A percentile compares a stretch with the other conserved stretches of the same genome.
Conservation (phyloP, 2,329 filamentous ascomycete species). For the Hymenoscyphus occultus region DNA sequence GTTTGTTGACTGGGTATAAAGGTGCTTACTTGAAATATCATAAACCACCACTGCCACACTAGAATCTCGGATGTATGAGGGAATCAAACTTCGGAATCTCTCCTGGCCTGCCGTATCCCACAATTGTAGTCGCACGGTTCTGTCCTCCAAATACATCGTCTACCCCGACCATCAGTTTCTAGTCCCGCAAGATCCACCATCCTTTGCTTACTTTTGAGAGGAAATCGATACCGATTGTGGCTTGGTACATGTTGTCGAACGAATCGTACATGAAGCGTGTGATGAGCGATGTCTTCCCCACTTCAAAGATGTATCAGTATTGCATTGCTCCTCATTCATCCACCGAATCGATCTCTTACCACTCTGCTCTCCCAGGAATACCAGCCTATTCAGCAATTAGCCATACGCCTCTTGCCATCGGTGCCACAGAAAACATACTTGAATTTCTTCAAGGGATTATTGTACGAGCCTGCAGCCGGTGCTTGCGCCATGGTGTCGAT, state of each 20-base stretch:
- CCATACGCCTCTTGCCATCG: conserved; percentile 1
- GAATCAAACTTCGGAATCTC: conserved; percentile 93
- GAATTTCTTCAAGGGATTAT: conserved; percentile 99
- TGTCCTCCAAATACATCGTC: conserved; percentile 99
- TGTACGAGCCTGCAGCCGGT: conserved; percentile 83
- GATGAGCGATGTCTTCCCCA: conserved; percentile 97
- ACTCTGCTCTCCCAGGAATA: conserved; percentile 97
- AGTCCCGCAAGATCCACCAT: conserved; percentile 6
- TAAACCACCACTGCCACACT: conserved; percentile 98
- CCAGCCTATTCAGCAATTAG: conserved; percentile 60
- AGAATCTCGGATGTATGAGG: conserved; percentile 97
- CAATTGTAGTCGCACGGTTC: conserved; percentile 92
- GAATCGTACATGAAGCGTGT: conserved; percentile 99
- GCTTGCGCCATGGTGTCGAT: conserved; percentile 73
- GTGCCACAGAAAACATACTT: conserved; percentile 59
- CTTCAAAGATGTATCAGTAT: conserved; percentile 47
- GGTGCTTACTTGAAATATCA: conserved; percentile 78
- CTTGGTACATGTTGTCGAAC: conserved; percentile 99
- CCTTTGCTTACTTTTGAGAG: conserved; percentile 75
- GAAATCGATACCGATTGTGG: conserved; percentile 98
- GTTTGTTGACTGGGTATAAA: neutral
- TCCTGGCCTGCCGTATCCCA: conserved; percentile 99
- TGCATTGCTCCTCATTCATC: conserved; percentile 9
- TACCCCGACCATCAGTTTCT: conserved; percentile 38
- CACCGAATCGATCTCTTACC: conserved; percentile 57